A percentile compares a stretch with the other conserved stretches of the same genome.
Conservation (phyloP, 1,284 basidiomycete genomes). For the Pyrrhoderma lamaoense region DNA sequence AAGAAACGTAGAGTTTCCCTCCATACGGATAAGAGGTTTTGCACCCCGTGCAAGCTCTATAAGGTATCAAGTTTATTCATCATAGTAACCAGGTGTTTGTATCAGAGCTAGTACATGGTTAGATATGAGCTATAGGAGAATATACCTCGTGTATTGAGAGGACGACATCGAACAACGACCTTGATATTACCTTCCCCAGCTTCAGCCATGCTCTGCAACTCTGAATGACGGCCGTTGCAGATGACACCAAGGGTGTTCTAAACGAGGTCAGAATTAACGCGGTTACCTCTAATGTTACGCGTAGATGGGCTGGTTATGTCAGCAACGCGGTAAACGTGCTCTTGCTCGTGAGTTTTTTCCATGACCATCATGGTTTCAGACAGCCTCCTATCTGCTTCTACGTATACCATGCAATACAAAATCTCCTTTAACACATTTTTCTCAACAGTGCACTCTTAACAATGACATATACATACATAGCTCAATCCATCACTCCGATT, state of each 20-base stretch:
- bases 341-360: no score
- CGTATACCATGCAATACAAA: constrained; percentile 6
- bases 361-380: no score
- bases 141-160: constrained; percentile 85
- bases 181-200: constrained; percentile 86
- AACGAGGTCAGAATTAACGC: neutral
- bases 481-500: neutral
- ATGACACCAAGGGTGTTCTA: neutral
- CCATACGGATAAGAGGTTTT: constrained; percentile 88
- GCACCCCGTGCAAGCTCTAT: constrained; percentile 87
- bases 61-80: constrained; percentile 11
- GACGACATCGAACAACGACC: constrained; percentile 93
- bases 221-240: neutral
- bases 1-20: constrained; percentile 84
- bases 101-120: constrained; percentile 1
- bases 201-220: constrained; percentile 41
- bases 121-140: neutral
- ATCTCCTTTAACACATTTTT: neutral
- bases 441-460: neutral
- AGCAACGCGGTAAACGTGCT: no score
- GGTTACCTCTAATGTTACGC: no score
- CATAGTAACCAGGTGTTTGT: constrained; percentile 9
- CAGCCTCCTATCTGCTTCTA: no score
- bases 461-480: neutral
- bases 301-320: no score